A percentile compares a stretch with the other conserved stretches of the same genome.
Conservation (phyloP, 2,329 filamentous ascomycete genomes). For the Cladosporium sp. region DNA sequence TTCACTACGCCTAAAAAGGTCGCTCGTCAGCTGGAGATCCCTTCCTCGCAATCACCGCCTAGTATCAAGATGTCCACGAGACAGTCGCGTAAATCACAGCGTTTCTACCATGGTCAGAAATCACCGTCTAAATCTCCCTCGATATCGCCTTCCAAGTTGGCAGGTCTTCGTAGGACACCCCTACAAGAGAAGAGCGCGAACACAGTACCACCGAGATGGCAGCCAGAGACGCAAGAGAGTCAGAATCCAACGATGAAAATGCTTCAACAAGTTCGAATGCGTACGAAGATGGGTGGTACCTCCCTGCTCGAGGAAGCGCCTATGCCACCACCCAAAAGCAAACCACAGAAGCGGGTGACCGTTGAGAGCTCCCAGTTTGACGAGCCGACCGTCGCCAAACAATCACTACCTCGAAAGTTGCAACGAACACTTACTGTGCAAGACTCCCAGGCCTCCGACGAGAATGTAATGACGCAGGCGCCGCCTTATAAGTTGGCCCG, state of each 20-base stretch:
- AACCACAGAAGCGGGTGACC: not conserved
- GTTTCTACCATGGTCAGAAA: not conserved
- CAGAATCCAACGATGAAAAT: slow-evolving; percentile 10
- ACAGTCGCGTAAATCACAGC: slow-evolving; percentile 1
- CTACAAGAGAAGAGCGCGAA: slow-evolving; percentile 18
- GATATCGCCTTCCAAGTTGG: not conserved
- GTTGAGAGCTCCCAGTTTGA: not conserved
- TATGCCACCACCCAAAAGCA: not conserved
- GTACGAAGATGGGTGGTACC: not conserved
- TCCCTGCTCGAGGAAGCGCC: not conserved
- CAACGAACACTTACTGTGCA: slow-evolving; percentile 11
- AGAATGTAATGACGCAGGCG: not conserved
- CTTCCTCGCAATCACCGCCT: slow-evolving; percentile 22
- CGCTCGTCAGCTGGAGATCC: slow-evolving; percentile 14
- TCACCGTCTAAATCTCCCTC: not conserved
- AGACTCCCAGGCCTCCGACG: slow-evolving; percentile 15
- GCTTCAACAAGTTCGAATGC: slow-evolving; percentile 6
- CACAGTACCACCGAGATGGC: slow-evolving; percentile 4
- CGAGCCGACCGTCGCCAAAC: not conserved
- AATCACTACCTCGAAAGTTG: slow-evolving; percentile 10
- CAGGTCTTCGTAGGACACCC: slow-evolving; percentile 12
- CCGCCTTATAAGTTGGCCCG: slow-evolving; percentile 6
- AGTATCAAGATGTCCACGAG: slow-evolving; percentile 17
- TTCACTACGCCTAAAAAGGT: slow-evolving; percentile 16
- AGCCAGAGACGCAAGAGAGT: slow-evolving; percentile 2